phyloP scores from a whole-genome alignment of 2,329 filamentous ascomycete species.

The Dactylellina parvicollis region DNA sequence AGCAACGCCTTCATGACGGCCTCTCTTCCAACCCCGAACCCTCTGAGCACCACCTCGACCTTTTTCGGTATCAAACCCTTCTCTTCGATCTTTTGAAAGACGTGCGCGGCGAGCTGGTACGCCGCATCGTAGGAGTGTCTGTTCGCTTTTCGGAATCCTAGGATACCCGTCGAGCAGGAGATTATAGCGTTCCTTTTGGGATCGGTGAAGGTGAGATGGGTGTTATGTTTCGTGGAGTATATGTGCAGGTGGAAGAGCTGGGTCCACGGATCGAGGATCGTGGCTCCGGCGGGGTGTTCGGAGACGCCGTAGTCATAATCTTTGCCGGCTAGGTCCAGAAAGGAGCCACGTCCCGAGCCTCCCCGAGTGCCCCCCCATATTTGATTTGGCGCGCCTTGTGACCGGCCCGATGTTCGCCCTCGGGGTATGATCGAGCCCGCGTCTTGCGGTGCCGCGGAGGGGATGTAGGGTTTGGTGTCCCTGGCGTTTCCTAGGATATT shows the following conservation, averaged over 20 bases:
- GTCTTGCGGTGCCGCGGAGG: background rate
- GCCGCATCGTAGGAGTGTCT: constrained; percentile 88
- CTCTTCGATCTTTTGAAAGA: constrained; percentile 85
- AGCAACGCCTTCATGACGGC: constrained; percentile 89
- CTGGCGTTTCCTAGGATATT: background rate
- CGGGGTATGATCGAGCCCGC: background rate
- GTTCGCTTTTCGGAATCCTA: constrained; percentile 87
- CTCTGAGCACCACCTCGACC: constrained; percentile 82
- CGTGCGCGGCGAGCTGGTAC: constrained; percentile 86
- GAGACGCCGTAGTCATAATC: background rate
- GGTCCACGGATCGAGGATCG: constrained; percentile 31
- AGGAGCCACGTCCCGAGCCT: background rate
- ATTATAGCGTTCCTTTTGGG: constrained; percentile 82
- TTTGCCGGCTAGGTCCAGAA: background rate
- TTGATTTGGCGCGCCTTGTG: background rate
- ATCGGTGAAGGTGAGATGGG: constrained; percentile 86
- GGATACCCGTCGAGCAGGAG: constrained; percentile 81
- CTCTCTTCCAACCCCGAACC: constrained; percentile 86
- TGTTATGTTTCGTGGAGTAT: constrained; percentile 90
- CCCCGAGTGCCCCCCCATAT: background rate
- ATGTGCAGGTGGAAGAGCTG: constrained; percentile 80
- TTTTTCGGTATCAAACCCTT: constrained; percentile 77
- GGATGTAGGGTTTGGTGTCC: background rate
- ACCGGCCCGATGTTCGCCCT: background rate
- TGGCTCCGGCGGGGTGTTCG: constrained; percentile 35